These are phyloP conservation scores for Lepidium africanum DNA, from an alignment of 345 rosid genomes.

Conservation along the genomic window DNA sequence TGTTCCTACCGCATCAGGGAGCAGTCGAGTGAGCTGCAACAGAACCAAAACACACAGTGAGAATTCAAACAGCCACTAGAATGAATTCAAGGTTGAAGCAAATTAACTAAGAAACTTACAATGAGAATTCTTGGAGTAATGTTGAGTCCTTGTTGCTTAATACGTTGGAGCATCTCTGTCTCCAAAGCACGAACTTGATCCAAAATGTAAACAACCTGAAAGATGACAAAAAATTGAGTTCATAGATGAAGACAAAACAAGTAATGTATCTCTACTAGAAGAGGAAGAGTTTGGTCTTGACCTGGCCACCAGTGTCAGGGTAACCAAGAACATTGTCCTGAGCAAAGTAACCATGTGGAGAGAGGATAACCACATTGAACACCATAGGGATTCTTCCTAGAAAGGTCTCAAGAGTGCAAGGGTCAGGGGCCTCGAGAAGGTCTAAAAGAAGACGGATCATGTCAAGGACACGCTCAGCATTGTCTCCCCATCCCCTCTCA, in stretches of 20 bases:
- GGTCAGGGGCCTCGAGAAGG: constrained; percentile 96
- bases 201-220: constrained; percentile 84
- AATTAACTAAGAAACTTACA: constrained; percentile 34
- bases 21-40: constrained; percentile 70
- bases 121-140: constrained; percentile 79
- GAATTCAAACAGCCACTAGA: neutral
- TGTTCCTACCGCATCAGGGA: constrained; percentile 90
- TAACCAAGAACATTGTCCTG: constrained; percentile 94
- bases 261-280: neutral
- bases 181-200: constrained; percentile 98
- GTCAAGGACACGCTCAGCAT: constrained; percentile 66
- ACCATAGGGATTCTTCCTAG: constrained; percentile 89
- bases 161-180: constrained; percentile 83
- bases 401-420: constrained; percentile 86
- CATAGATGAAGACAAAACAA: neutral
- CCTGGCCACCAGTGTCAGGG: constrained; percentile 99
- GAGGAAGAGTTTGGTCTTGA: constrained; percentile 11
- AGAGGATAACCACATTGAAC: constrained; percentile 81
- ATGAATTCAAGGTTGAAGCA: neutral
- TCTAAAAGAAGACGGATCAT: constrained; percentile 90
- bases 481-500: constrained; percentile 96
- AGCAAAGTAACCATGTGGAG: constrained; percentile 96
- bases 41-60: constrained; percentile 6
- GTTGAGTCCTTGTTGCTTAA: constrained; percentile 85
- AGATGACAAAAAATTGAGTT: neutral